Base-by-base conservation (phyloP, 805 yeast species). In the Metschnikowia baotianmanensis region DNA sequence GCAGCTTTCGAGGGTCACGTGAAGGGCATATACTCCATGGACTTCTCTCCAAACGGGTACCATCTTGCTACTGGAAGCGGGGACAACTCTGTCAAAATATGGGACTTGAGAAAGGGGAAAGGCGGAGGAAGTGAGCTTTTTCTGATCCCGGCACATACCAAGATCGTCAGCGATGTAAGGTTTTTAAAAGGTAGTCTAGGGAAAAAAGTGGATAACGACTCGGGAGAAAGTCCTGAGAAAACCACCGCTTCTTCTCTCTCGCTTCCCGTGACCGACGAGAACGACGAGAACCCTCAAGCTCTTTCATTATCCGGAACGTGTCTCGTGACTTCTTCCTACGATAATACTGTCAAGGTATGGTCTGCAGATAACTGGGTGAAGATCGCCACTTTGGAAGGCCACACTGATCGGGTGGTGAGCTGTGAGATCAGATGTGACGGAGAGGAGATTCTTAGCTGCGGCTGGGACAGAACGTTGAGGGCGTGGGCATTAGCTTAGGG, bases 401-500 rank as follows among this genome's bases (percentile, higher is more conserved):
- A 65, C 39, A 61, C 73, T 5, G 95, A 86, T 45, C 82, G 83
- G 52, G 78, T 87, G 3, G 78, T 89, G 82, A 66, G 82, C 42
- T 74, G 84, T 34, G 95, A 85, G 55, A 52, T 83, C 1, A 56
- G 71, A 9, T 40, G 48, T 1, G 65, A 71, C 40, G 74, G 73
- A 6, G 51, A 63, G 6, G 54, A 44, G 24, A 61, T 89, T 1
- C 72, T 77, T 1, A 76, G 83, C 33, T 74, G 86, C 35, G 90
- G 96, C 16, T 89, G 96, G 96, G 96, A 89, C 57, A 72, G 93
- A 39, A 71, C 86, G 6, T 71, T 88, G 3, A 85, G 84, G 55
- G 39, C 85, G 31, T 85, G 88, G 88, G 39, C n/a, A n/a, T n/a
- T n/a, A n/a, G n/a, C n/a, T n/a, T n/a, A n/a, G n/a, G n/a, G n/a